Conservation (phyloP, 2,329 filamentous ascomycete genomes). For the Verticillium albo-atrum region DNA sequence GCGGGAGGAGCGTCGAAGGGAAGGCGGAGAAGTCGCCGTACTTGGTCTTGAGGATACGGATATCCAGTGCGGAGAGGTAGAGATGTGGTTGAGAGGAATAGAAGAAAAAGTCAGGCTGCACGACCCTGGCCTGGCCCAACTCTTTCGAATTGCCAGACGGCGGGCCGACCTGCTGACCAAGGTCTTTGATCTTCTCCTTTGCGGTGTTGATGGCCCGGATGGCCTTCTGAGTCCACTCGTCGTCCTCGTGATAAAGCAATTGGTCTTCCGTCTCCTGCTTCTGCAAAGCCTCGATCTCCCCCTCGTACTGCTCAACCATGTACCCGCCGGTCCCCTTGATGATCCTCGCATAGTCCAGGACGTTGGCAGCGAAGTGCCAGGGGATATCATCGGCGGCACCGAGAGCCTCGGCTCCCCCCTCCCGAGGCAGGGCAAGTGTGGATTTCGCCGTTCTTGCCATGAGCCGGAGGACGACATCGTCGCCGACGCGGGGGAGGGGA, state of each 20-base stretch:
- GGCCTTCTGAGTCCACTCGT: conserved; percentile 87
- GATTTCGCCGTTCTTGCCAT: conserved; percentile 77
- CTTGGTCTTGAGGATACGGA: conserved; percentile 84
- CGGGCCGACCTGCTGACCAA: conserved; percentile 22
- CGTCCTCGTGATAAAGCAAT: conserved; percentile 83
- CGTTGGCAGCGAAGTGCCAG: conserved; percentile 92
- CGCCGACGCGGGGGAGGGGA: conserved; percentile 72
- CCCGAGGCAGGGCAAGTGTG: conserved; percentile 81
- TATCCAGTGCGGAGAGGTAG: conserved; percentile 86
- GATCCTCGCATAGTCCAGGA: conserved; percentile 88
- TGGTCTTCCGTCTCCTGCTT: conserved; percentile 85
- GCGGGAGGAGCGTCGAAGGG: conserved; percentile 78
- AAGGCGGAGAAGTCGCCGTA: conserved; percentile 81
- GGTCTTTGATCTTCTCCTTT: conserved; percentile 64
- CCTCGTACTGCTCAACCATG: conserved; percentile 74
- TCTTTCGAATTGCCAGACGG: conserved; percentile 3
- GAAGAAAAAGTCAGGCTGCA: conserved; percentile 66
- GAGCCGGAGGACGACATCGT: conserved; percentile 83
- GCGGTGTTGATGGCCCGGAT: conserved; percentile 68
- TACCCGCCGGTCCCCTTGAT: conserved; percentile 94
- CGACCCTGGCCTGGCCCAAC: conserved; percentile 11
- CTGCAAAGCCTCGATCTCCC: conserved; percentile 70
- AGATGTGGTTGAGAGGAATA: conserved; percentile 85
- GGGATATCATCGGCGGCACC: conserved; percentile 73
- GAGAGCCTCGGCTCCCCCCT: conserved; percentile 67